These are phyloP conservation scores for Uronychia binucleata DNA, from an alignment of 73 alveolate genomes.

Conservation along the genomic window DNA sequence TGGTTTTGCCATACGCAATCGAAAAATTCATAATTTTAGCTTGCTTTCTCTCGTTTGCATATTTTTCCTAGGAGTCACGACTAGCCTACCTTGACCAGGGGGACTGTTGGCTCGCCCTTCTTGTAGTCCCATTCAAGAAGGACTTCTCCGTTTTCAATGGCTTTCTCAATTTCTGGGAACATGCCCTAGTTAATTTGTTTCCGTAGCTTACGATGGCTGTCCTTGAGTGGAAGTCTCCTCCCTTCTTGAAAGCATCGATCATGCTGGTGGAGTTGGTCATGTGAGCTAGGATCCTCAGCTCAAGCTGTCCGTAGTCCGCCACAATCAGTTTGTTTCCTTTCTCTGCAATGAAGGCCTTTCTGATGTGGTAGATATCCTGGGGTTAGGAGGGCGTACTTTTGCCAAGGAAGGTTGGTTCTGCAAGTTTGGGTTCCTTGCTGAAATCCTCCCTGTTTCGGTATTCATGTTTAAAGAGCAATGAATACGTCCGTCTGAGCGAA, in stretches of 20 bases:
- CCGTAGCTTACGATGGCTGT: constrained; percentile 58
- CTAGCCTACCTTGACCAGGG: constrained; percentile 83
- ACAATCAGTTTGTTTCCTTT: constrained; percentile 85
- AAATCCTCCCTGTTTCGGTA: constrained; percentile 95
- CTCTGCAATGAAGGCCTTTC: constrained; percentile 66
- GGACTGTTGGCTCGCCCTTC: constrained; percentile 90
- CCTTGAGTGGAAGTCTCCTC: constrained; percentile 88
- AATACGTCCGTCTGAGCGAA: constrained; percentile 75
- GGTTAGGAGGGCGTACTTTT: constrained; percentile 16
- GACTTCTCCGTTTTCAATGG: constrained; percentile 82
- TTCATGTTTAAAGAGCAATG: constrained; percentile 86
- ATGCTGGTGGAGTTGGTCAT: constrained; percentile 89
- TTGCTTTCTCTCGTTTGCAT: constrained; percentile 85
- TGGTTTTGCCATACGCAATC: constrained; percentile 95
- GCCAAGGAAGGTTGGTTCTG: constrained; percentile 91
- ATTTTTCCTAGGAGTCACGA: too few species aligned
- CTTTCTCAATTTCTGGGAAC: constrained; percentile 83
- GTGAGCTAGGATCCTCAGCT: constrained; percentile 94
- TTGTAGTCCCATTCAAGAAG: constrained; percentile 88
- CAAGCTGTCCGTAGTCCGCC: constrained; percentile 97
- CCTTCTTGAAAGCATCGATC: constrained; percentile 90
- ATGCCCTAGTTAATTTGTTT: constrained; percentile 51
- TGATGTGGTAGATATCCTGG: constrained; percentile 72
- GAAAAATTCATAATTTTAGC: constrained; percentile 96
- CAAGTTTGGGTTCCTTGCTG: constrained; percentile 91